These are phyloP conservation scores for Codiaeum variegatum DNA, from an alignment of 441 rosid species.

Conservation along the genomic window DNA sequence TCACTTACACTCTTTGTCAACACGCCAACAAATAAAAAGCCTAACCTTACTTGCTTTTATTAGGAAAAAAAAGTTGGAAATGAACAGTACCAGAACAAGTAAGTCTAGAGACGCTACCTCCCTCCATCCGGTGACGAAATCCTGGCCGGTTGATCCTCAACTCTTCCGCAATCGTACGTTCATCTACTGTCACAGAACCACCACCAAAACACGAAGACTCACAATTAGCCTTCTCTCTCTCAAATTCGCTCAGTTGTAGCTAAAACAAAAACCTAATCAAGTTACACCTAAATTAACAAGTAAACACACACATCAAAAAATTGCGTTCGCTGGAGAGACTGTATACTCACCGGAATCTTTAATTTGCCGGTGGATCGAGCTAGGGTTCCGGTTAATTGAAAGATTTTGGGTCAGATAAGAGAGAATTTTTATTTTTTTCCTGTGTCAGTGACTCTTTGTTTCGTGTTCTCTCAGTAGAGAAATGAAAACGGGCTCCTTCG, in stretches of 20 bases:
- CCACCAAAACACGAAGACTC: conserved; percentile 17
- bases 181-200: conserved; percentile 46
- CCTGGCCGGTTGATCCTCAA: conserved; percentile 61
- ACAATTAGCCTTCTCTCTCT: conserved; percentile 3
- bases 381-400: conserved; percentile 56
- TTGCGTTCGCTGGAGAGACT: conserved; percentile 5
- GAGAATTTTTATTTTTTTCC: conserved; percentile 8
- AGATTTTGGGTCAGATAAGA: background rate
- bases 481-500: conserved; percentile 13
- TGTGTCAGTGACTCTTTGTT: background rate
- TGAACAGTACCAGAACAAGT: conserved; percentile 86
- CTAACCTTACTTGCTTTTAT: conserved; percentile 24
- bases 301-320: background rate
- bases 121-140: conserved; percentile 97
- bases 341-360: conserved; percentile 33
- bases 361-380: conserved; percentile 38
- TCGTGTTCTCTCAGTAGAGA: background rate
- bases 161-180: conserved; percentile 51
- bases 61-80: conserved; percentile 43
- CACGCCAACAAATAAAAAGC: background rate
- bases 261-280: conserved; percentile 15
- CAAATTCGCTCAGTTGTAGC: background rate
- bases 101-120: conserved; percentile 98
- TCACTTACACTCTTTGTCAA: background rate
- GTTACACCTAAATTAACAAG: background rate